A percentile compares a stretch with the other conserved stretches of the same genome.
Conservation (phyloP, 2,329 filamentous ascomycete species). For the Fragosphaeria purpurea region DNA sequence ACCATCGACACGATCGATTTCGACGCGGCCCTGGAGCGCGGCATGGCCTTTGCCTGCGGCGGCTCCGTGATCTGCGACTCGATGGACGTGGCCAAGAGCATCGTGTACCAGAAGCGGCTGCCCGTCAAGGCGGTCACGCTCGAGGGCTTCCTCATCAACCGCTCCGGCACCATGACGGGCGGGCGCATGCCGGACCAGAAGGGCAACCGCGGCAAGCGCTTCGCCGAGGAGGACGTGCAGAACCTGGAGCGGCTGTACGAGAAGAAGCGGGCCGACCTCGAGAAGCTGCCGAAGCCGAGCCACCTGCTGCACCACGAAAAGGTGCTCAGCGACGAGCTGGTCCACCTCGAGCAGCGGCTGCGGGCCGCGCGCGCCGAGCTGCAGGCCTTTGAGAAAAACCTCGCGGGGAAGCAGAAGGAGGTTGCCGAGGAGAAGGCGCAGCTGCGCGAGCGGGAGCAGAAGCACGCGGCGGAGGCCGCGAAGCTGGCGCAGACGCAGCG, state of each 20-base stretch:
- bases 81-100: conserved; percentile 73
- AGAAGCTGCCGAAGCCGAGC: conserved; percentile 68
- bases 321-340: conserved; percentile 65
- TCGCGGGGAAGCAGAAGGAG: conserved; percentile 75
- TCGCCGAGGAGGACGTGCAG: conserved; percentile 84
- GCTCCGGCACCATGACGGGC: conserved; percentile 93
- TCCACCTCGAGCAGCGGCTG: conserved; percentile 68
- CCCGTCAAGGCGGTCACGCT: conserved; percentile 91
- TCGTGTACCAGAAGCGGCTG: conserved; percentile 76
- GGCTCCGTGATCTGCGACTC: conserved; percentile 92
- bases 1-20: conserved; percentile 97
- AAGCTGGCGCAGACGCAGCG: conserved; percentile 51
- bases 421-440: conserved; percentile 63
- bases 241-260: conserved; percentile 68
- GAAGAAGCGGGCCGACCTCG: conserved; percentile 67
- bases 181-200: conserved; percentile 70
- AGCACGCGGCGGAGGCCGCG: conserved; percentile 60
- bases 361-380: conserved; percentile 65
- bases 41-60: conserved; percentile 89
- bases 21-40: conserved; percentile 76
- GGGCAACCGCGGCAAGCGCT: conserved; percentile 61
- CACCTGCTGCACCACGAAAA: conserved; percentile 71
- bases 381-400: conserved; percentile 68
- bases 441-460: conserved; percentile 66
- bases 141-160: conserved; percentile 94